Base-by-base conservation (phyloP, 192 early-diverging fungal genomes). In the Coemansia sp. region DNA sequence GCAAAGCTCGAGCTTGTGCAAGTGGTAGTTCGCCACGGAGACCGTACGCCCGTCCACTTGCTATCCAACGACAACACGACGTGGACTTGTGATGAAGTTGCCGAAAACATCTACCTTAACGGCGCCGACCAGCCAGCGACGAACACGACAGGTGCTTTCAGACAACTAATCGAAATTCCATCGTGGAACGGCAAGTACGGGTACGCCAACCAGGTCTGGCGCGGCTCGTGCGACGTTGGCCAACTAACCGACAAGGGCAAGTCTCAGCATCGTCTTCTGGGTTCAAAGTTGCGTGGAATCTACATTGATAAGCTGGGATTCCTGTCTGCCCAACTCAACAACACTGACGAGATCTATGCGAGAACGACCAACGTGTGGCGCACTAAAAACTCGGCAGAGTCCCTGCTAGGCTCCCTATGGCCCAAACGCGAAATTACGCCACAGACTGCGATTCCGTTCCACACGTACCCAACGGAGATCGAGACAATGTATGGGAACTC, bases 221-320 rank as follows among this genome's bases (percentile, higher is more conserved):
- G 54, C 3, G 82, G 86, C n/a, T 74, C 77, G 8, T 88, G 89
- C 60, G 85, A 86, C 13, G 42, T 66, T 29, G 90, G 89, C 33
- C 83, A 91, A 63, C 75, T 92, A 43, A 91, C 90, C 2, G 87
- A 90, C 63, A 67, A 42, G 20, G 90, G 90, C 0, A 88, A 88
- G 62, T 16, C 43, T 2, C 86, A 86, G 63, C 87, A 90, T 60
- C 67, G 62, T 29, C 29, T 46, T 2, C 63, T 87, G 10, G 90
- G 90, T 18, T 33, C 52, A 1, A 63, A 74, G 3, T 65, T 88
- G 27, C 78, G 86, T 22, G 52, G 59, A 20, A 84, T 88, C 51
- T 88, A 88, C 20, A 74, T 88, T 0, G 79, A 87, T 59, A 82
- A 85, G 70, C 63, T 87, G 8, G 67, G 74, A 0, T 85, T 82